These are phyloP conservation scores for Tetraselmis striata DNA, from an alignment of 139 green algal genomes.

Conservation along the genomic window DNA sequence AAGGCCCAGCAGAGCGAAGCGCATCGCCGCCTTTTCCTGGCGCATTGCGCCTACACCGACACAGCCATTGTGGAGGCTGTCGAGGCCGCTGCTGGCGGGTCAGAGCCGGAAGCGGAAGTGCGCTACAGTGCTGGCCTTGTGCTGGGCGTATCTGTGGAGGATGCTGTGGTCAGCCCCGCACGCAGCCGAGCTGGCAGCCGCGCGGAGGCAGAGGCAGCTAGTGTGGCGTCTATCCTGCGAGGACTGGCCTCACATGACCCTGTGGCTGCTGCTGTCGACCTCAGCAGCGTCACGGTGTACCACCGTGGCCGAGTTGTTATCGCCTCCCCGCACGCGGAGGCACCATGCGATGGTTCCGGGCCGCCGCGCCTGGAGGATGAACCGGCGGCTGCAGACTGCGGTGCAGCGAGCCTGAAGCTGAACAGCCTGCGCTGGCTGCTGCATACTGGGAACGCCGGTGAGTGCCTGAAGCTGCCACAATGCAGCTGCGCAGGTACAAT, in stretches of 20 bases:
- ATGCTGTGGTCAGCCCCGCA: no score
- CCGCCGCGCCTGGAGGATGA: conserved; percentile 7
- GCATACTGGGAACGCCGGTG: background rate
- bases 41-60: background rate
- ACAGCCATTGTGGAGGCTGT: background rate
- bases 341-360: background rate
- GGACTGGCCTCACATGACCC: conserved; percentile 1
- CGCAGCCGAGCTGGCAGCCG: no score
- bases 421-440: background rate
- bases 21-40: background rate
- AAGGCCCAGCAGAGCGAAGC: background rate
- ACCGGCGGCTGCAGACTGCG: background rate
- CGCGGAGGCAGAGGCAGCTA: background rate
- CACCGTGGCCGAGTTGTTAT: background rate
- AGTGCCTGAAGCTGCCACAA: no score
- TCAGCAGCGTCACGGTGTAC: background rate
- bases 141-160: no score
- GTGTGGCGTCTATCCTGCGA: background rate
- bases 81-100: background rate
- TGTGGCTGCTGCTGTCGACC: background rate
- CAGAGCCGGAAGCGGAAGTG: background rate
- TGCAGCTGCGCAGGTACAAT: no score
- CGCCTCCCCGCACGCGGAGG: background rate
- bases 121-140: no score
- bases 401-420: background rate